Evolutionary conservation across 2,329 filamentous ascomycete species (phyloP), one percentile per base, ranked within the genome.

Genomic region (Pseudophaeomoniella oleicola): DNA sequence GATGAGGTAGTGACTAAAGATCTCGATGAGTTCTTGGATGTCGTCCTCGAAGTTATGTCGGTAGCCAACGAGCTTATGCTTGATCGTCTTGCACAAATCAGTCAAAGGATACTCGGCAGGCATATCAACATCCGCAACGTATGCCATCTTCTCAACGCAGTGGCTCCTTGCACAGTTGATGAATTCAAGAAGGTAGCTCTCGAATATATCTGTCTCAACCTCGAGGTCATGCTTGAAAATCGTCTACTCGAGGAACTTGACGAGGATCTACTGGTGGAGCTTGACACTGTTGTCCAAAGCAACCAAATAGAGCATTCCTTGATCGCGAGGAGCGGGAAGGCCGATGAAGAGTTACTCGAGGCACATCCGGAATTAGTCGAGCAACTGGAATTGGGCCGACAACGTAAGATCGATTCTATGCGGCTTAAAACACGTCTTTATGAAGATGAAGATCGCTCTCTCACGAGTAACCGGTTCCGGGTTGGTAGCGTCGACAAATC

Each of bases 1-100:
- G 75, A 94, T 45, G 67, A 80, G 19, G 71, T 90, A 4, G 71
- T 80, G 12, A 71, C 73, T 22, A 63, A 72, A 12, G 77, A 78
- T 41, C 59, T 93, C 4, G 86, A 94, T 45, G 80, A 86, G 32
- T 86, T 94, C 43, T 75, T 87, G 3, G 86, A 96, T 47, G 64
- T 90, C n/a, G 70, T 94, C 5, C 71, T 96, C 60, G 86, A 94
- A 47, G 82, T 96, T 32, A 79, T 96, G 71, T 76, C 76, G 38
- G 79, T 84, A 36, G 85, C 87, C 10, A 90, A 98, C 52, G 88
- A 98, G 56, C 63, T 98, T 39, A 94, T 98, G 87, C 70, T 98
- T 33, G 86, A 94, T 53, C 72, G 87, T 4, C 63, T 98, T 4
- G 85, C 84, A 4, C 83, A 94, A 53, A 76, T 92, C 17, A 96